Base-by-base conservation (phyloP, 768 basidiomycete species). In the Mycena sanguinolenta region DNA sequence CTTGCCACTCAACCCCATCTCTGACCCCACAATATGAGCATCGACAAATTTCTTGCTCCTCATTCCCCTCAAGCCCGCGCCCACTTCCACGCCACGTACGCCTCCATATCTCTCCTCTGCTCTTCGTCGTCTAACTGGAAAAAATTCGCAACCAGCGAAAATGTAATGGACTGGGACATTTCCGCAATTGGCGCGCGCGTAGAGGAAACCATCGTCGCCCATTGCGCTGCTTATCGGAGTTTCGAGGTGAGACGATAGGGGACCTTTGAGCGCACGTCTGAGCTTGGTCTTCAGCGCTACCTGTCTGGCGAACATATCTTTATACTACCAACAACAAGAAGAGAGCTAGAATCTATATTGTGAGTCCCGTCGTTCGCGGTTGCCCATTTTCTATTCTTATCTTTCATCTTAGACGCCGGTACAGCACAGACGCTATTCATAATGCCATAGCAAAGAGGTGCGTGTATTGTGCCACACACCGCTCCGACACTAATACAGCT, bases 151-250 rank as follows among this genome's bases (percentile, higher is more conserved):
- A 50, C 30, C 75, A 94, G 92, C 53, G 90, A 94, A 79, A 91
- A 91, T 70, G 88, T 85, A 80, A 86, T 86, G 71, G 83, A 82
- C 50, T 94, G 92, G 92, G 91, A 93, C 76, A 85, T 87, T 39
- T 88, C 92, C 73, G 88, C 32, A 34, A 34, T 34, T 34, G 91
- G 72, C 89, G 89, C 17, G 87, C 88, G 32, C 16, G 84, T 92
- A 76, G 86, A 92, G 81, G 92, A 94, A 79, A 89, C 88, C 3
- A 86, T 94, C 66, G 88, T 94, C 49, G 91, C 93, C 1, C 88
- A 90, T 25, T 92, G 89, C 74, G 92, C 94, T n/a, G 90, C 93
- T 6, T 95, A 95, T 80, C 86, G 91, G 72, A 92, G 93, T 3
- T 89, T 95, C 75, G 88, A 88, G 72, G 72, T 73, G 67, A 27